A percentile compares a stretch with the other conserved stretches of the same genome.
Conservation (phyloP, 768 basidiomycete species). For the Nevesoporus exiguus region DNA sequence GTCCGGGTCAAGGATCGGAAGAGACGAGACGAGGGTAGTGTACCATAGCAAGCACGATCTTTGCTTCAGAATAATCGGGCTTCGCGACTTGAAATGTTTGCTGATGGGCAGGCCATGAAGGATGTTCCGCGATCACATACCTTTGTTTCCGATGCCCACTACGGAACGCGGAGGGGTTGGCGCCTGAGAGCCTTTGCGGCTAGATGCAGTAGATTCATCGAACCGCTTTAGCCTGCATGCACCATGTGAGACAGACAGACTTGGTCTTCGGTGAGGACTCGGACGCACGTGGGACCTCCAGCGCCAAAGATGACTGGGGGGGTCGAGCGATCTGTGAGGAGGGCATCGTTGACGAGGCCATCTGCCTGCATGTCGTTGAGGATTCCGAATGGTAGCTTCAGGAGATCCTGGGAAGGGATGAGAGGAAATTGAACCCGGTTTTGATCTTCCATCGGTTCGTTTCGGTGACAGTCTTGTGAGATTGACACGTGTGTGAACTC, state of each 20-base stretch:
- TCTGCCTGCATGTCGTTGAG: conserved; percentile 28
- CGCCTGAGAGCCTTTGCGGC: conserved; percentile 67
- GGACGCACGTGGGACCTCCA: conserved; percentile 66
- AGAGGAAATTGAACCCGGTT: conserved; percentile 13
- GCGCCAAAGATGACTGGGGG: conserved; percentile 68
- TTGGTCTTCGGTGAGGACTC: background rate
- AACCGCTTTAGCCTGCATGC: conserved; percentile 68
- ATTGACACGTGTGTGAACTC: background rate
- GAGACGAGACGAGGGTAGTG: conserved; percentile 7
- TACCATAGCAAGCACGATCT: conserved; percentile 98
- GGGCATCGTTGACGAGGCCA: conserved; percentile 10
- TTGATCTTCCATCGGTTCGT: conserved; percentile 14
- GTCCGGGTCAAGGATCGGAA: background rate
- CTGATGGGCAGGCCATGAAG: background rate
- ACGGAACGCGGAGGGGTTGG: conserved; percentile 80
- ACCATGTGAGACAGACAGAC: background rate
- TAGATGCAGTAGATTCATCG: conserved; percentile 69
- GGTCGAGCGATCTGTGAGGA: conserved; percentile 14
- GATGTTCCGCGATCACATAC: conserved; percentile 34
- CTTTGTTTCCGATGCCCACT: conserved; percentile 87
- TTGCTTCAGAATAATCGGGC: conserved; percentile 97
- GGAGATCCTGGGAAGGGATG: conserved; percentile 3
- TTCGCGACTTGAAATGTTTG: conserved; percentile 63
- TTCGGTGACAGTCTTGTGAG: background rate
- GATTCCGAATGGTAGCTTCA: conserved; percentile 14